These are phyloP conservation scores for Aspergillus steynii DNA, from an alignment of 495 filamentous ascomycete species.

Conservation along the genomic window DNA sequence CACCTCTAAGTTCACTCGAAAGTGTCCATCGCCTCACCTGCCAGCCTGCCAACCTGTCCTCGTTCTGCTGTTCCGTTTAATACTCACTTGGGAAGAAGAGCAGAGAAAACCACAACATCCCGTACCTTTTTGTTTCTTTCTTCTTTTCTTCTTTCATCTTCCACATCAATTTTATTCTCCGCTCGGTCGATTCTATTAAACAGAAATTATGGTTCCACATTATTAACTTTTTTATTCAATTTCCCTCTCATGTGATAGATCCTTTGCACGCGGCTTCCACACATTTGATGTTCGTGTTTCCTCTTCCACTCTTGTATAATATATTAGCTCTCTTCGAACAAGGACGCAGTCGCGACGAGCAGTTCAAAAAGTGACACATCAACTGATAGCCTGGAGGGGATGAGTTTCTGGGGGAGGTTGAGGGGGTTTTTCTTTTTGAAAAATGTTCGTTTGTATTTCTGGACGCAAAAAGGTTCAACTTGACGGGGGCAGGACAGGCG, in stretches of 20 bases:
- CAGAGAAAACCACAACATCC: conserved; percentile 2
- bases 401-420: conserved; percentile 14
- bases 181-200: neutral
- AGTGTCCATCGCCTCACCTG: conserved; percentile 5
- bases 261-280: conserved; percentile 9
- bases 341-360: conserved; percentile 20
- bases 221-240: conserved; percentile 1
- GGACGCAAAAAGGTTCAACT: conserved; percentile 16
- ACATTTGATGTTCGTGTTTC: conserved; percentile 16
- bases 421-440: conserved; percentile 5
- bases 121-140: neutral
- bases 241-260: neutral
- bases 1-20: conserved; percentile 38
- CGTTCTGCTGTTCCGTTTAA: conserved; percentile 13
- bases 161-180: neutral
- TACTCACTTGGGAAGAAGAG: conserved; percentile 2
- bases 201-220: conserved; percentile 1
- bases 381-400: conserved; percentile 10
- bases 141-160: conserved; percentile 15
- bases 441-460: conserved; percentile 8
- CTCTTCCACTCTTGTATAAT: conserved; percentile 28
- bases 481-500: conserved; percentile 17
- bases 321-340: conserved; percentile 16
- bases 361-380: conserved; percentile 25
- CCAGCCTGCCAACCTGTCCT: neutral